These are phyloP conservation scores for Cryptococcus sp. DNA, from an alignment of 1,284 basidiomycete genomes.

Conservation along the genomic window DNA sequence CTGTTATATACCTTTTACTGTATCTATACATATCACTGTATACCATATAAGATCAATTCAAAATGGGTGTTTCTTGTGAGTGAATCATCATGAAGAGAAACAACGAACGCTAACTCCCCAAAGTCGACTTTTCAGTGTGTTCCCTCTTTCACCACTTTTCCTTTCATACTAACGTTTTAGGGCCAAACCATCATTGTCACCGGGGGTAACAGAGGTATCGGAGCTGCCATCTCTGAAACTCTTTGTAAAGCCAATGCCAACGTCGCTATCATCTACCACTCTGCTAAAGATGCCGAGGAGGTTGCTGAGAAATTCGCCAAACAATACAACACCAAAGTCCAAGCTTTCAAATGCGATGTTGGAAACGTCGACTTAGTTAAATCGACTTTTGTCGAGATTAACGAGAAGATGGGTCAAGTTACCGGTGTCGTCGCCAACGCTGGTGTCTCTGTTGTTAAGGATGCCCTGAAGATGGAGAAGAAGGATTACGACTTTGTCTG, in stretches of 20 bases:
- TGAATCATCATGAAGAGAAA: no score
- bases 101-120: not conserved
- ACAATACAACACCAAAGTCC: constrained; percentile 41
- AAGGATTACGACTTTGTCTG: constrained; percentile 52
- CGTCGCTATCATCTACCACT: constrained; percentile 53
- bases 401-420: constrained; percentile 47
- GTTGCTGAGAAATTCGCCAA: constrained; percentile 46
- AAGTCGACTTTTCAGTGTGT: constrained; percentile 12
- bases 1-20: not conserved
- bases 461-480: constrained; percentile 50
- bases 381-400: constrained; percentile 46
- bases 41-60: not conserved
- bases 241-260: constrained; percentile 49
- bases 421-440: constrained; percentile 52
- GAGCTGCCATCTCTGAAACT: constrained; percentile 50
- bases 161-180: not conserved
- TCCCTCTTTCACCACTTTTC: no score
- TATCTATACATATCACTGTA: not conserved
- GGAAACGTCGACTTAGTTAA: constrained; percentile 42
- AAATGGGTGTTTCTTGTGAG: not conserved
- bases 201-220: constrained; percentile 52
- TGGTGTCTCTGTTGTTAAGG: constrained; percentile 53
- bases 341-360: constrained; percentile 53
- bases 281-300: constrained; percentile 47
- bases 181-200: constrained; percentile 25